phyloP scores from a whole-genome alignment of 352 stramenopile species.

The Pythium inflatum region DNA sequence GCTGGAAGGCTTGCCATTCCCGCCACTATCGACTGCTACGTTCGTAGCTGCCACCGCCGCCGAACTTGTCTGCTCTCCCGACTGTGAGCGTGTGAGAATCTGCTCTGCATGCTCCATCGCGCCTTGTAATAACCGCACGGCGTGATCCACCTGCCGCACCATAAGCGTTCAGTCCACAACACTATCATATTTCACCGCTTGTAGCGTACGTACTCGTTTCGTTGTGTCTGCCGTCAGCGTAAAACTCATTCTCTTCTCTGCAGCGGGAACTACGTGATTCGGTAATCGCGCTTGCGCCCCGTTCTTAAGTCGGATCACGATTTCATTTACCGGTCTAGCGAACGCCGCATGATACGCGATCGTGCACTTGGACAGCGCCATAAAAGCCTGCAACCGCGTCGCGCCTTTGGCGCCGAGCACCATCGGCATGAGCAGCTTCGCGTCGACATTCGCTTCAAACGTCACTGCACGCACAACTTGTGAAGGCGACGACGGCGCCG shows the following conservation, averaged over 20 bases:
- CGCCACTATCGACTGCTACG: constrained; percentile 39
- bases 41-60: constrained; percentile 14
- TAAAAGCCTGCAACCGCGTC: constrained; percentile 60
- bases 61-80: background rate
- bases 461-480: constrained; percentile 35
- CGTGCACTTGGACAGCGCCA: constrained; percentile 55
- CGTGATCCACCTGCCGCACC: constrained; percentile 31
- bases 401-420: constrained; percentile 50
- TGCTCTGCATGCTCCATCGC: constrained; percentile 30
- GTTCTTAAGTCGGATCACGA: constrained; percentile 14
- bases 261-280: too few species aligned
- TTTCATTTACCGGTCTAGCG: background rate
- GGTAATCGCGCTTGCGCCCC: too few species aligned
- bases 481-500: background rate
- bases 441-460: constrained; percentile 50
- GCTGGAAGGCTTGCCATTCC: constrained; percentile 36
- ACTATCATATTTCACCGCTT: background rate
- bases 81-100: constrained; percentile 17
- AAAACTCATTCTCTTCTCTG: constrained; percentile 45
- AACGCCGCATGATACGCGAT: constrained; percentile 47
- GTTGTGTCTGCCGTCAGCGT: constrained; percentile 55
- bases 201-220: constrained; percentile 40
- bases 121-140: constrained; percentile 25
- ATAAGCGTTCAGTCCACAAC: background rate
- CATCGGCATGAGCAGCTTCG: constrained; percentile 46